phyloP scores from a whole-genome alignment of 768 basidiomycete species.

The Lentinula sp. region DNA sequence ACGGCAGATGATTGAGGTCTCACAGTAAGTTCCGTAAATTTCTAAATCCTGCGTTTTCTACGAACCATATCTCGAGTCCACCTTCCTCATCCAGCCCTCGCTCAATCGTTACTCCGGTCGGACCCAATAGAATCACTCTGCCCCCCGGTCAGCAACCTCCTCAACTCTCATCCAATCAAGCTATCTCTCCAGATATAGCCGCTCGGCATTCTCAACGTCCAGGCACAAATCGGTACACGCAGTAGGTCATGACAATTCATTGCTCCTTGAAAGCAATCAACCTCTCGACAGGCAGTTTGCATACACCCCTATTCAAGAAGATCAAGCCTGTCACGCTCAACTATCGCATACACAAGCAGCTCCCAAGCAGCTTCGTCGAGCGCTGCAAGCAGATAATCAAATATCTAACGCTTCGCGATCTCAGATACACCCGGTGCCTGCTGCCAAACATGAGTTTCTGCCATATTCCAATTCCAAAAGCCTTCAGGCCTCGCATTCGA shows the following conservation, averaged over 20 bases:
- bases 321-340: slow-evolving; percentile 30
- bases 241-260: slow-evolving; percentile 27
- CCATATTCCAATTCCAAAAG: slow-evolving; percentile 1
- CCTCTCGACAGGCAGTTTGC: slow-evolving; percentile 51
- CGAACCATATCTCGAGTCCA: slow-evolving; percentile 16
- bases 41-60: slow-evolving; percentile 11
- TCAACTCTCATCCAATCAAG: slow-evolving; percentile 24
- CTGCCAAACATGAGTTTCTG: slow-evolving; percentile 21
- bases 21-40: slow-evolving; percentile 29
- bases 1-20: slow-evolving; percentile 44
- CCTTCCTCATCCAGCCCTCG: slow-evolving; percentile 54
- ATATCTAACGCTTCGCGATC: slow-evolving; percentile 11
- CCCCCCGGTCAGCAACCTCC: slow-evolving; percentile 54
- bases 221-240: slow-evolving; percentile 41
- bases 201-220: slow-evolving; percentile 28
- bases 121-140: slow-evolving; percentile 62
- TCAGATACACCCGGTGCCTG: slow-evolving; percentile 12
- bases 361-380: slow-evolving; percentile 31
- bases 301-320: slow-evolving; percentile 45
- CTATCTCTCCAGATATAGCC: not conserved
- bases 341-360: slow-evolving; percentile 34
- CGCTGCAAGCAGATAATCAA: slow-evolving; percentile 21
- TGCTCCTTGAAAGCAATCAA: not conserved
- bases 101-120: slow-evolving; percentile 35
- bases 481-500: slow-evolving; percentile 12